These are phyloP conservation scores for Lindgomyces ingoldianus DNA, from an alignment of 495 filamentous ascomycete species.

Conservation along the genomic window DNA sequence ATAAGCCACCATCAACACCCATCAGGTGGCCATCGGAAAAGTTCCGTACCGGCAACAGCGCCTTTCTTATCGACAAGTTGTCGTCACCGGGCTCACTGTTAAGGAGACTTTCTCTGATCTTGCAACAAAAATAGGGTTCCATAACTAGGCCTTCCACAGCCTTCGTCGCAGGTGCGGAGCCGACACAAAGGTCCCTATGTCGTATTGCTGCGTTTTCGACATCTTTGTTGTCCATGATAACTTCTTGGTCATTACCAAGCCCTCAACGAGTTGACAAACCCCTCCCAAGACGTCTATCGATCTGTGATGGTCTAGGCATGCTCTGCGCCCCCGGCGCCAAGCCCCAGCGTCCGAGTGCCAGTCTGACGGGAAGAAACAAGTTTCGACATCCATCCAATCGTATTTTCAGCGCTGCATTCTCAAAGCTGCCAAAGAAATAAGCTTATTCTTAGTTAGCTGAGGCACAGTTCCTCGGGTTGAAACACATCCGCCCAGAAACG, in stretches of 20 bases:
- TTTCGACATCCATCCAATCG: background rate
- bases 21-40: background rate
- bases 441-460: slow-evolving; percentile 16
- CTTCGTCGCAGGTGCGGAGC: background rate
- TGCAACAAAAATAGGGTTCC: too few species aligned
- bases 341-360: background rate
- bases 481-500: background rate
- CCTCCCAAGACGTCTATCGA: too few species aligned
- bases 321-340: background rate
- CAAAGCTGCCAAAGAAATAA: slow-evolving; percentile 8
- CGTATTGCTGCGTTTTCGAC: too few species aligned
- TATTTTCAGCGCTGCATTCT: background rate
- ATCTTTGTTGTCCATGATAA: too few species aligned
- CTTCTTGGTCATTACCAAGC: too few species aligned
- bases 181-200: background rate
- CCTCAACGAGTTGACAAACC: too few species aligned
- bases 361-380: background rate
- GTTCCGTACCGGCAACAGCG: background rate
- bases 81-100: background rate
- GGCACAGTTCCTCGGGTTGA: background rate
- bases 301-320: too few species aligned
- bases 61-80: background rate
- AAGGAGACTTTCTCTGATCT: too few species aligned
- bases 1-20: background rate
- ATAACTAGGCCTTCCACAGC: too few species aligned